A percentile compares a stretch with the other conserved stretches of the same genome.
Conservation (phyloP, 2,329 filamentous ascomycete species). For the Epichloe bromicola region DNA sequence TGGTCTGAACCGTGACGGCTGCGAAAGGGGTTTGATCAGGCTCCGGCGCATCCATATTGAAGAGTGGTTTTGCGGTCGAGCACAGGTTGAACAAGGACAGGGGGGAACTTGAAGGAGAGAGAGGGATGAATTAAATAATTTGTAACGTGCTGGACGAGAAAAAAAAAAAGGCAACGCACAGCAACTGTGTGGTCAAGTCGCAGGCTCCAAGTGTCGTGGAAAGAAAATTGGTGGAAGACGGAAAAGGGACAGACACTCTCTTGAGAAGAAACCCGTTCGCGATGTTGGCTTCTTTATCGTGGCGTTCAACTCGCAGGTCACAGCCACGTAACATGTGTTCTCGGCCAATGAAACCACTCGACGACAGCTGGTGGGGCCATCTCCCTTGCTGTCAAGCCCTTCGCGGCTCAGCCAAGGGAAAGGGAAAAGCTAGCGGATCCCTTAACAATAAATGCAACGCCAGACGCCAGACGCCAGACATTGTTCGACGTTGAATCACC, state of each 20-base stretch:
- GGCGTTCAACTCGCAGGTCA: background rate
- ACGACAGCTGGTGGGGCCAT: background rate
- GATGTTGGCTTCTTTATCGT: slow-evolving; percentile 5
- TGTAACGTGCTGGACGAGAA: background rate
- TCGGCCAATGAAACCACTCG: background rate
- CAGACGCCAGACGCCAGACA: no score
- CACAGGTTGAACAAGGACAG: background rate
- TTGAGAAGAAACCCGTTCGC: background rate
- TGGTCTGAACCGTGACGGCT: slow-evolving; percentile 76
- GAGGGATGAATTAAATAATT: background rate
- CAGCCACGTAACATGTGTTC: background rate
- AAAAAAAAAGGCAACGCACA: background rate
- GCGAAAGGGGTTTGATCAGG: slow-evolving; percentile 86
- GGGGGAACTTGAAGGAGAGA: background rate
- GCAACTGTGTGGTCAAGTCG: background rate
- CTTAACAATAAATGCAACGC: no score
- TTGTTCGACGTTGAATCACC: no score
- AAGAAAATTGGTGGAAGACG: background rate
- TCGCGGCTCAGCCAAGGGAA: no score
- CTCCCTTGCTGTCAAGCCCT: background rate
- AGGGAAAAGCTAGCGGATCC: no score
- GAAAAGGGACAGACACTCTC: background rate
- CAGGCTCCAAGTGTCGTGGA: background rate
- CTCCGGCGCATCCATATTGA: slow-evolving; percentile 70
- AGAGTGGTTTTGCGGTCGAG: background rate